Percentiles rank a stretch among this genome's conserved stretches.
Conservation (phyloP, 805 yeast genomes). For the Saccharomycopsis amapae region DNA sequence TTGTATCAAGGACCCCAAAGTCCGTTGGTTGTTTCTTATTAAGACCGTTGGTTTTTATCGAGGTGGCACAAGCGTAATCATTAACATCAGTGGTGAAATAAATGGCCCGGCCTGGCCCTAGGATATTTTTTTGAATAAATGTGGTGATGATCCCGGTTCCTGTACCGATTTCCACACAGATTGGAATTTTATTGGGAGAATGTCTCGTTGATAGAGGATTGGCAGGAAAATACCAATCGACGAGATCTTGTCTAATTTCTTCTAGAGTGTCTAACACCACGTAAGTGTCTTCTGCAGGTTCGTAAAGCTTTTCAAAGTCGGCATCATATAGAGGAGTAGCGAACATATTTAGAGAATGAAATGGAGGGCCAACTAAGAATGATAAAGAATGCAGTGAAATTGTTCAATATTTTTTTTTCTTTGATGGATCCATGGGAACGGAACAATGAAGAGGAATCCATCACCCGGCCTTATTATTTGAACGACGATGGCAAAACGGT, state of each 20-base stretch:
- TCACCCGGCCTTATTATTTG: too few species aligned
- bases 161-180: conserved; percentile 79
- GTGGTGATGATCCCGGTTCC: conserved; percentile 90
- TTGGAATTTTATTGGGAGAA: conserved; percentile 34
- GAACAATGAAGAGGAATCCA: too few species aligned
- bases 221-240: conserved; percentile 9
- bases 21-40: conserved; percentile 24
- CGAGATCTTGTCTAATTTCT: conserved; percentile 38
- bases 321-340: conserved; percentile 67
- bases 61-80: conserved; percentile 62
- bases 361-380: too few species aligned
- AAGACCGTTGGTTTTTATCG: conserved; percentile 36
- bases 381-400: background rate
- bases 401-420: background rate
- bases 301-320: conserved; percentile 74
- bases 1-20: conserved; percentile 33
- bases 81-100: conserved; percentile 74
- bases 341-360: conserved; percentile 59
- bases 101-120: conserved; percentile 38
- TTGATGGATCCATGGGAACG: too few species aligned
- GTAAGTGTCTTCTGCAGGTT: conserved; percentile 91
- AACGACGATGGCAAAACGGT: too few species aligned
- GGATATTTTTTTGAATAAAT: conserved; percentile 54
- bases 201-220: conserved; percentile 17
- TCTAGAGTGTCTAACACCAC: conserved; percentile 78